Evolutionary conservation across 805 yeast species (phyloP).

Genomic region (Wickerhamomyces queroliae): DNA sequence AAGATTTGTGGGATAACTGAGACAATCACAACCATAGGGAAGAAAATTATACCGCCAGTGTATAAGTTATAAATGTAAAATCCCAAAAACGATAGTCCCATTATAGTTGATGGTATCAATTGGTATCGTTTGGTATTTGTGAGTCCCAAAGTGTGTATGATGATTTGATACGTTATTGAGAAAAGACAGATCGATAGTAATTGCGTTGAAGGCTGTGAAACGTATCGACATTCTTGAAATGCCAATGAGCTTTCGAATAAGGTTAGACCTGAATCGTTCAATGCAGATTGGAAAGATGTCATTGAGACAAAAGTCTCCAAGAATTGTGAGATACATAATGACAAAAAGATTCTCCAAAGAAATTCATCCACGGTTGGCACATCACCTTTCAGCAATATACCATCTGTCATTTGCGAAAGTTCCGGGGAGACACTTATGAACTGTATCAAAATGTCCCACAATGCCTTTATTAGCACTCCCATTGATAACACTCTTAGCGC

Average conservation of each 20-base stretch:
- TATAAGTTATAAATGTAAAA: slow-evolving; percentile 38
- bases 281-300: slow-evolving; percentile 49
- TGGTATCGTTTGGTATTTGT: slow-evolving; percentile 47
- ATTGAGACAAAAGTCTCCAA: slow-evolving; percentile 61
- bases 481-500: slow-evolving; percentile 34
- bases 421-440: neutral
- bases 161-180: slow-evolving; percentile 52
- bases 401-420: slow-evolving; percentile 1
- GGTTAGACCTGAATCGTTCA: slow-evolving; percentile 63
- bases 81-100: slow-evolving; percentile 47
- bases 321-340: slow-evolving; percentile 56
- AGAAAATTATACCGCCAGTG: slow-evolving; percentile 34
- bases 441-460: neutral
- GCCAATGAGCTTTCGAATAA: slow-evolving; percentile 72
- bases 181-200: slow-evolving; percentile 45
- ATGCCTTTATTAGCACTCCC: slow-evolving; percentile 11
- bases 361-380: slow-evolving; percentile 30
- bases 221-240: slow-evolving; percentile 62
- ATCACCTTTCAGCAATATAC: slow-evolving; percentile 4
- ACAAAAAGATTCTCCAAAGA: slow-evolving; percentile 55
- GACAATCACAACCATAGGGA: slow-evolving; percentile 51
- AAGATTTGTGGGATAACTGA: slow-evolving; percentile 67
- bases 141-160: slow-evolving; percentile 59
- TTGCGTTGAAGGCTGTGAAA: slow-evolving; percentile 46
- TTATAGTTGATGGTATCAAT: slow-evolving; percentile 54